phyloP scores from a whole-genome alignment of 768 basidiomycete species.

The Brasilioporus rufonigricans region DNA sequence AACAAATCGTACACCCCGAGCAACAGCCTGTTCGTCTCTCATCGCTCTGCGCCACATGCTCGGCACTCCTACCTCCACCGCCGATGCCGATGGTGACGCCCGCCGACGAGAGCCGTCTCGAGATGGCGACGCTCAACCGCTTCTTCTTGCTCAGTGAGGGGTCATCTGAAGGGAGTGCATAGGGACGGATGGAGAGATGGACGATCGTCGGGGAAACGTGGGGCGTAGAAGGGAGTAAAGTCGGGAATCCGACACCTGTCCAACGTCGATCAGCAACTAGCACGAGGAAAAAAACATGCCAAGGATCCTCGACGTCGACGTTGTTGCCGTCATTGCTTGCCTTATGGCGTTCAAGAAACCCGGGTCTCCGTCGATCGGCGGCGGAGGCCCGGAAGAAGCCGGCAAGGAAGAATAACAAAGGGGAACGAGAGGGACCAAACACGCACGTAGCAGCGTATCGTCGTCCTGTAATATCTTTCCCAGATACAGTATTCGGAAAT shows the following conservation, averaged over 20 bases:
- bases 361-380: no score
- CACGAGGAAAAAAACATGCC: not conserved
- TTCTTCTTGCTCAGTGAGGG: slow-evolving; percentile 58
- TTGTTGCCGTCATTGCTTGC: not conserved
- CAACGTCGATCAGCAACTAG: slow-evolving; percentile 6
- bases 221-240: slow-evolving; percentile 30
- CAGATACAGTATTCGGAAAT: slow-evolving; percentile 71
- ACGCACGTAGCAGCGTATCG: slow-evolving; percentile 66
- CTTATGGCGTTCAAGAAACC: no score
- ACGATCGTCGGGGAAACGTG: slow-evolving; percentile 56
- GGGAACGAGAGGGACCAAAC: not conserved
- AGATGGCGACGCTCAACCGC: slow-evolving; percentile 27
- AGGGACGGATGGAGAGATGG: slow-evolving; percentile 70
- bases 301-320: not conserved
- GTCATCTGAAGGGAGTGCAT: slow-evolving; percentile 48
- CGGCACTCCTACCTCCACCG: not conserved
- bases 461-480: slow-evolving; percentile 85
- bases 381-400: not conserved
- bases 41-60: slow-evolving; percentile 4
- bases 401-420: not conserved
- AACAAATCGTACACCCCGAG: slow-evolving; percentile 40
- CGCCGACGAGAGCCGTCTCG: slow-evolving; percentile 21
- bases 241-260: slow-evolving; percentile 32
- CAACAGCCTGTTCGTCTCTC: slow-evolving; percentile 34
- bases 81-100: slow-evolving; percentile 2